Base-by-base conservation (phyloP, 495 filamentous ascomycete genomes). In the Bacidia gigantensis region DNA sequence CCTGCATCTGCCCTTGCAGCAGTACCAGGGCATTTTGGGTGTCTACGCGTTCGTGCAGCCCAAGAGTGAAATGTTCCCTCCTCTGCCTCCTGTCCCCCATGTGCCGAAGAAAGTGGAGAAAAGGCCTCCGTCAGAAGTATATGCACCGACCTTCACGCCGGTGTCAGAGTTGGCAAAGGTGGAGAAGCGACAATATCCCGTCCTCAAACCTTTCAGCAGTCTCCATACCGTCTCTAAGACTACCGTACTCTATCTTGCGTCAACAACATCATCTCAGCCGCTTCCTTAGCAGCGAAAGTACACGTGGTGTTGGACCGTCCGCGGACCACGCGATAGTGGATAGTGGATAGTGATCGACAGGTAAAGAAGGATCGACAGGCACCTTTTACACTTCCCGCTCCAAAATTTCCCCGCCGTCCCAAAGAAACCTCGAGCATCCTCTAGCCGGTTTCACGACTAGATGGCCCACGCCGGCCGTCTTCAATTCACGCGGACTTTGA, bases 261-360 rank as follows among this genome's bases (percentile, higher is more conserved):
- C 29, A 35, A 35, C 14, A 35, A 5, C n/a, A n/a, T 35, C 29
- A 7, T 35, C 7, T 14, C 29, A 35, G 29, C 29, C 29, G 29
- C 14, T 14, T 35, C 29, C 14, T 35, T 35, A 14, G 29, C 29
- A 7, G 5, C 41, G 14, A 44, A 44, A 44, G 20, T 17, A 22
- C 41, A 44, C 41, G 41, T 44, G 41, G 41, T 44, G 17, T 44
- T 44, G 41, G 41, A 18, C 12, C 41, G 41, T n/a, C 41, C 41
- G 14, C 9, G 14, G 41, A 17, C 41, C 41, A 44, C 41, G 41
- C 41, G 41, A 44, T 7, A 22, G n/a, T 39, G 10, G 32, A 39
- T n/a, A n/a, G n/a, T n/a, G 32, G n/a, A n/a, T 10, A 10, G 41
- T 18, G 41, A 44, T 44, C 41, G 41, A 44, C 41, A 18, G 41